phyloP scores from a whole-genome alignment of 257 asterid genomes.

The Coffea eugenioides region DNA sequence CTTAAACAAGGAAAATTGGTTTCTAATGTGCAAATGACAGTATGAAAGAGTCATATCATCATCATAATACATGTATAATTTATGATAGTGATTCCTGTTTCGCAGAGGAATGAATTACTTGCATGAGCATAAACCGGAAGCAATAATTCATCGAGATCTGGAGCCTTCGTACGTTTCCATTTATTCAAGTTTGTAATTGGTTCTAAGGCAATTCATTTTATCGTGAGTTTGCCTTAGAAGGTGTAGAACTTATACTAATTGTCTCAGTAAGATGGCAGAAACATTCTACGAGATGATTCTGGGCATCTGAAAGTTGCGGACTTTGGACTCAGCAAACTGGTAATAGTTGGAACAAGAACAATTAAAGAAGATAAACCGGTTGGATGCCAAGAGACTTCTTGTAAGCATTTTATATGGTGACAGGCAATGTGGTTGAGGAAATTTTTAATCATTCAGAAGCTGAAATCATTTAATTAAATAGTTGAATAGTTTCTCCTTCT shows the following conservation, averaged over 20 bases:
- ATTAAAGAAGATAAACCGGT: constrained; percentile 59
- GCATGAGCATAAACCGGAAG: constrained; percentile 92
- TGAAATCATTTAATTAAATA: constrained; percentile 9
- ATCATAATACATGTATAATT: background rate
- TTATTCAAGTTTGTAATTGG: background rate
- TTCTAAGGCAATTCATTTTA: background rate
- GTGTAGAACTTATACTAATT: constrained; percentile 28
- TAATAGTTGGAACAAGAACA: constrained; percentile 58
- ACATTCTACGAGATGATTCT: constrained; percentile 79
- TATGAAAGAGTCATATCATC: background rate
- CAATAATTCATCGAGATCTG: constrained; percentile 91
- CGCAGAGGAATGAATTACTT: constrained; percentile 92
- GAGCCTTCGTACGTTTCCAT: constrained; percentile 77
- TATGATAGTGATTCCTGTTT: constrained; percentile 4
- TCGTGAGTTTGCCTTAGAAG: background rate
- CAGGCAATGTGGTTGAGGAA: background rate
- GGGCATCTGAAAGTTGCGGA: constrained; percentile 94
- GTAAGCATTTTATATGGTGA: constrained; percentile 36
- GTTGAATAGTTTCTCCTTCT: constrained; percentile 7
- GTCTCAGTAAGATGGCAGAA: constrained; percentile 51
- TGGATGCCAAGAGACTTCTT: constrained; percentile 54
- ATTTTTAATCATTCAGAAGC: background rate
- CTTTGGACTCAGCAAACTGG: constrained; percentile 79
- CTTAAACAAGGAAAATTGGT: background rate
- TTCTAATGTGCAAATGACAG: background rate